These are phyloP conservation scores for Rosa rugosa DNA, from an alignment of 306 rosid species.

Conservation along the genomic window DNA sequence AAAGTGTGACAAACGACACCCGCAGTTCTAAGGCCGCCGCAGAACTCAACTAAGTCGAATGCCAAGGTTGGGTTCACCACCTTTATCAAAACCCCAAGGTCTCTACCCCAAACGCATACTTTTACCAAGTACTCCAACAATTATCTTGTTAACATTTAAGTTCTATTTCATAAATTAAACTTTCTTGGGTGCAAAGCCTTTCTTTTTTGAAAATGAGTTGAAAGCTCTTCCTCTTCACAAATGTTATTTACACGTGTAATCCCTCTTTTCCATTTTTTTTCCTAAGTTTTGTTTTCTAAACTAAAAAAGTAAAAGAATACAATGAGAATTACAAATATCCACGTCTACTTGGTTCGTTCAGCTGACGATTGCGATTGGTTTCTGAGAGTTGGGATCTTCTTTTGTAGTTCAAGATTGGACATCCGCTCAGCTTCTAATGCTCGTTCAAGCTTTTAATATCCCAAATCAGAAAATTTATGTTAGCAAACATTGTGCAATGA, in stretches of 20 bases:
- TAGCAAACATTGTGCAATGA: background rate
- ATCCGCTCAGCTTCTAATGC: conserved; percentile 51
- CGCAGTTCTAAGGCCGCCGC: too few species aligned
- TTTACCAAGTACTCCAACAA: too few species aligned
- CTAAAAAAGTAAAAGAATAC: background rate
- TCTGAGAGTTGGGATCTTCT: conserved; percentile 40
- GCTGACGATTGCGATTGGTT: conserved; percentile 32
- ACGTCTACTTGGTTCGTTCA: conserved; percentile 30
- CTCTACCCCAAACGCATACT: too few species aligned
- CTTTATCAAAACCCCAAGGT: too few species aligned
- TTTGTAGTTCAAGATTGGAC: conserved; percentile 58
- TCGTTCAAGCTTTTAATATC: conserved; percentile 52
- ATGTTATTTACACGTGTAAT: background rate
- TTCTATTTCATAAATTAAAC: too few species aligned
- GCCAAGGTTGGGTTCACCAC: too few species aligned
- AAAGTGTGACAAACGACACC: too few species aligned
- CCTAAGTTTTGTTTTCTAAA: background rate
- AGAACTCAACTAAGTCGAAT: too few species aligned
- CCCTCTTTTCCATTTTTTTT: background rate
- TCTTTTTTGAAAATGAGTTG: background rate
- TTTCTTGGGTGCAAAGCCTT: too few species aligned
- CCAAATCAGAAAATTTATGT: background rate
- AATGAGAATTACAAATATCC: conserved; percentile 6
- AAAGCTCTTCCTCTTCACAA: background rate
- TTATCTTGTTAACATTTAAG: too few species aligned